Evolutionary conservation across 2,329 filamentous ascomycete genomes (phyloP), one percentile per base, ranked within the genome.

Genomic region (Talaromyces sp.): DNA sequence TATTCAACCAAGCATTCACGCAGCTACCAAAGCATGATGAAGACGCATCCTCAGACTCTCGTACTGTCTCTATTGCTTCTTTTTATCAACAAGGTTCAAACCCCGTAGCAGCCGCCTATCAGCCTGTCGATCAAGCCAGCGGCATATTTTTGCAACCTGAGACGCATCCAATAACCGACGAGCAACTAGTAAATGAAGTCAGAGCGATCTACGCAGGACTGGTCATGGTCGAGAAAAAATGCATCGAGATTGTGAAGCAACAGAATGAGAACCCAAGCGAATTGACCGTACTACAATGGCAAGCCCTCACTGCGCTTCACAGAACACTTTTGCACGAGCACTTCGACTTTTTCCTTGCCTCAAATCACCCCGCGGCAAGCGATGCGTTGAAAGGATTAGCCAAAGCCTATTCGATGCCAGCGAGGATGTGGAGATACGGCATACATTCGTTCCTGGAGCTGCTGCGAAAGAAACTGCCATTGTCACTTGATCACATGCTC

Each of bases 371-470:
- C 0, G 90, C 89, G 0, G 91, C 92, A 0, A 90, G 85, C 27
- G 83, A 83, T 0, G 86, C 89, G 0, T 75, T 98, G 0, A 84
- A 86, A 3, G 81, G 86, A 0, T 76, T 97, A 0, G 89, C 93
- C 0, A 84, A 85, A 0, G 95, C 95, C 67, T 97, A 97, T 70
- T 88, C 88, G 0, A 97, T 98, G 92, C 93, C 94, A 0, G 92
- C 91, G 0, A 83, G 94, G 0, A 95, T 98, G 91, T 98, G 95
- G 95, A 85, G 92, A 0, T 91, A 96, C 70, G 94, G 91, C 0
- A 97, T 98, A 3, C 92, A 96, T 73, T 89, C 87, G 0, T 95
- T 95, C 65, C 82, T 96, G 0, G 92, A 96, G 69, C 75, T 96
- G 0, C 76, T 96, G 0, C 83, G 92, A 0, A 87, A 91, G 68